Conservation (phyloP, 139 green algal genomes). For the Tetraselmis striata region DNA sequence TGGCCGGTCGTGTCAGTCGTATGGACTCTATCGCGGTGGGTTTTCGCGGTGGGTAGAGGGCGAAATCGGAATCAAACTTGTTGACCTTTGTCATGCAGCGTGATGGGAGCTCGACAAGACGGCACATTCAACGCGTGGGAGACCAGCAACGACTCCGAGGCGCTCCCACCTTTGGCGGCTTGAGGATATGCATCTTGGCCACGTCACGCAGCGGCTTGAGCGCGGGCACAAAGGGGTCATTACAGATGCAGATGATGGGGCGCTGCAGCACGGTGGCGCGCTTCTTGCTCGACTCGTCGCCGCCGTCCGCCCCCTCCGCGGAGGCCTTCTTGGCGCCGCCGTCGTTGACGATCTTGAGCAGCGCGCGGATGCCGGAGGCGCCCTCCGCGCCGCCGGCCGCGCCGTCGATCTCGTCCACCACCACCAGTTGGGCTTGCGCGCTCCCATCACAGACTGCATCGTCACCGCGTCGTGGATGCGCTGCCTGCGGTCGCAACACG, state of each 20-base stretch:
- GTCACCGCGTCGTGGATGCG: conserved; percentile 37
- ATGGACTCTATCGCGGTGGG: too few species aligned
- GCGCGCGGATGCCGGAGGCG: conserved; percentile 61
- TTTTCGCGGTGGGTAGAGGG: too few species aligned
- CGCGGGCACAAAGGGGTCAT: conserved; percentile 87
- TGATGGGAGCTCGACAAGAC: too few species aligned
- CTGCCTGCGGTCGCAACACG: not conserved
- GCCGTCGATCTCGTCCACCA: conserved; percentile 96
- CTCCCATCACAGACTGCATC: conserved; percentile 42
- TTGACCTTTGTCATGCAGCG: too few species aligned
- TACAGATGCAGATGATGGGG: conserved; percentile 95
- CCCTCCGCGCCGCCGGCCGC: conserved; percentile 67
- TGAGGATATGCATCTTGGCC: conserved; percentile 70
- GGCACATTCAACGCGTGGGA: too few species aligned
- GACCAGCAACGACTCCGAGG: too few species aligned
- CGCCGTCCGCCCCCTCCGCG: not conserved
- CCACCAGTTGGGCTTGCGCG: conserved; percentile 71
- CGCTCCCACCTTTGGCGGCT: not conserved
- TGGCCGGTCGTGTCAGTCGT: too few species aligned
- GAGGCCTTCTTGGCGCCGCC: conserved; percentile 6
- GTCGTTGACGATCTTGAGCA: conserved; percentile 70
- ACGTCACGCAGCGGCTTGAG: conserved; percentile 77
- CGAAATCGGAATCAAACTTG: too few species aligned
- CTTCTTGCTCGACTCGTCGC: not conserved
- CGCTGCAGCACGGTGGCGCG: conserved; percentile 36